A percentile compares a stretch with the other conserved stretches of the same genome.
Conservation (phyloP, 1,284 basidiomycete species). For the Ganoderma leucocontextum region DNA sequence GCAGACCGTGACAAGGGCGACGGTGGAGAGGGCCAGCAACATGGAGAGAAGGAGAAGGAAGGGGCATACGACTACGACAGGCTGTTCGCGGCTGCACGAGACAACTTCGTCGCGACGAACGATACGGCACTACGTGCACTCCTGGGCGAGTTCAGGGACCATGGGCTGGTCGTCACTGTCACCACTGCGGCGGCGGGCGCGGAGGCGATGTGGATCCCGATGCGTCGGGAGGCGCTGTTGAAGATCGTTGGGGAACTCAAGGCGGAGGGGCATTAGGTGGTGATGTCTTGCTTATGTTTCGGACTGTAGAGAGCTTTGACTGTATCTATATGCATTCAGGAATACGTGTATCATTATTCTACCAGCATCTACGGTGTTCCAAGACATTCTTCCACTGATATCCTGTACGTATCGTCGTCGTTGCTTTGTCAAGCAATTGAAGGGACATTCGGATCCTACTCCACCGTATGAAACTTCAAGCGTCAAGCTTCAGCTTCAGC, state of each 20-base stretch:
- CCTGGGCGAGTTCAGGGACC: slow-evolving; percentile 90
- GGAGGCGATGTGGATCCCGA: slow-evolving; percentile 83
- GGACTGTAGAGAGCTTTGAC: not conserved
- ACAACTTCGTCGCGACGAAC: slow-evolving; percentile 87
- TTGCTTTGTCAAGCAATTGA: too few species aligned
- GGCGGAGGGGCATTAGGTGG: slow-evolving; percentile 27
- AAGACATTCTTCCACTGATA: too few species aligned
- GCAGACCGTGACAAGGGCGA: slow-evolving; percentile 29
- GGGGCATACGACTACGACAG: slow-evolving; percentile 69
- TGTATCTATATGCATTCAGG: slow-evolving; percentile 1
- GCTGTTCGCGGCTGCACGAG: slow-evolving; percentile 71
- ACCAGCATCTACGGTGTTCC: not conserved
- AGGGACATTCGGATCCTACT: not conserved
- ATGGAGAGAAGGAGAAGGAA: slow-evolving; percentile 45
- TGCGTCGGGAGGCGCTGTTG: slow-evolving; percentile 72
- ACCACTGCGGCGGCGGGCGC: slow-evolving; percentile 50
- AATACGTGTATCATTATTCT: not conserved
- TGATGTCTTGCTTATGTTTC: not conserved
- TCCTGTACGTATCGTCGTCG: too few species aligned
- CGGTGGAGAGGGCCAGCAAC: too few species aligned
- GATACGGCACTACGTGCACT: slow-evolving; percentile 85
- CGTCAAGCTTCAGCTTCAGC: too few species aligned
- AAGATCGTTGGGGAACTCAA: slow-evolving; percentile 43
- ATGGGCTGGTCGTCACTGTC: slow-evolving; percentile 77
- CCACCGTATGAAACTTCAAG: not conserved